Conservation (phyloP, 108 stramenopile genomes). For the Skeletonema costatum region DNA sequence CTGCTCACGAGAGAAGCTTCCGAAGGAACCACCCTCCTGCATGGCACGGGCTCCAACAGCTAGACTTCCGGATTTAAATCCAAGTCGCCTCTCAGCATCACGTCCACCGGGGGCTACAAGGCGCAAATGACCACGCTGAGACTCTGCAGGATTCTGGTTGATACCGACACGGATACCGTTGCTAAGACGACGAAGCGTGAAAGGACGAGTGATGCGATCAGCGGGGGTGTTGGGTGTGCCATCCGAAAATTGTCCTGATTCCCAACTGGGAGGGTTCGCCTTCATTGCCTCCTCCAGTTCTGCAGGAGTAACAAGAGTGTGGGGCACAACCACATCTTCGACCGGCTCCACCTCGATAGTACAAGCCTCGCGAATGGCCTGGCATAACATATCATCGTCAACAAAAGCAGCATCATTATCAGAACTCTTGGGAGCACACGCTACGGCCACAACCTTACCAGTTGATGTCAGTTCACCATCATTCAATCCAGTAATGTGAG, state of each 20-base stretch:
- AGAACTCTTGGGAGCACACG: constrained; percentile 78
- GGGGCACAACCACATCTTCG: constrained; percentile 86
- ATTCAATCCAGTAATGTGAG: constrained; percentile 84
- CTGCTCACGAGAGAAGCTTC: constrained; percentile 93
- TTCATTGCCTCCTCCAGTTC: constrained; percentile 67
- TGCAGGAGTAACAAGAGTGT: constrained; percentile 75
- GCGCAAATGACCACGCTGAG: constrained; percentile 91
- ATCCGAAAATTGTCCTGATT: constrained; percentile 77
- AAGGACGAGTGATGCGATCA: constrained; percentile 83
- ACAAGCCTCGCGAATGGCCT: constrained; percentile 81
- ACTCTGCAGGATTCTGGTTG: constrained; percentile 81
- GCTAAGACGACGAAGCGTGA: constrained; percentile 80
- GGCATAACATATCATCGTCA: constrained; percentile 72
- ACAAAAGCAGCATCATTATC: constrained; percentile 55
- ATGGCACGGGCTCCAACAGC: constrained; percentile 95
- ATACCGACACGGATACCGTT: constrained; percentile 89
- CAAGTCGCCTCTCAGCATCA: constrained; percentile 84
- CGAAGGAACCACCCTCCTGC: constrained; percentile 98
- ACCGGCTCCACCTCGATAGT: constrained; percentile 80
- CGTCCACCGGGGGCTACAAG: constrained; percentile 93
- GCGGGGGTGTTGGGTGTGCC: constrained; percentile 90
- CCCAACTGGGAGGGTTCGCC: constrained; percentile 73
- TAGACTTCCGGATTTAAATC: constrained; percentile 80
- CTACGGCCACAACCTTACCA: constrained; percentile 80
- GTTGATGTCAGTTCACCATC: constrained; percentile 61